Evolutionary conservation across 306 rosid genomes (phyloP).

Genomic region (Pterocarpus santalinus): DNA sequence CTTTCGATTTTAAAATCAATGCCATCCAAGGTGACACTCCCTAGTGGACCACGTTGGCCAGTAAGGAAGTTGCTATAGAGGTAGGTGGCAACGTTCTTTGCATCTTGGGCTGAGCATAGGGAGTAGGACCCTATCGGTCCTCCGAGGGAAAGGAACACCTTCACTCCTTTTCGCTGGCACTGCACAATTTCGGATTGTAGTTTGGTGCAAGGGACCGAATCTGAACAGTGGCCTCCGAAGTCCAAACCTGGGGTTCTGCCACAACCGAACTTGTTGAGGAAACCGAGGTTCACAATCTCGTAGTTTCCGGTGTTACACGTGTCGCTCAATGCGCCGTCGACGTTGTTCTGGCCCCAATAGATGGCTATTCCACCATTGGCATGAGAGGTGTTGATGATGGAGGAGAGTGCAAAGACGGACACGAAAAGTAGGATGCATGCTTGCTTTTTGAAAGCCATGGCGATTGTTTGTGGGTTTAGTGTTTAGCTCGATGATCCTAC

Average conservation of each 20-base stretch:
- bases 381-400: too few relatives aligned
- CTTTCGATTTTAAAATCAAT: slow-evolving; percentile 60
- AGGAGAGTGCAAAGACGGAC: slow-evolving; percentile 4
- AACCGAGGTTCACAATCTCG: slow-evolving; percentile 54
- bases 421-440: not conserved
- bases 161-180: slow-evolving; percentile 56
- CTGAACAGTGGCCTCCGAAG: slow-evolving; percentile 56
- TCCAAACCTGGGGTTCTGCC: slow-evolving; percentile 36
- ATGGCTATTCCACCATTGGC: slow-evolving; percentile 46
- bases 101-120: slow-evolving; percentile 49
- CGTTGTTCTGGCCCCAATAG: slow-evolving; percentile 62
- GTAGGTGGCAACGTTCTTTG: slow-evolving; percentile 42
- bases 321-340: slow-evolving; percentile 51
- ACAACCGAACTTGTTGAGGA: slow-evolving; percentile 54
- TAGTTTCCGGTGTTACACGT: slow-evolving; percentile 63
- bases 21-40: slow-evolving; percentile 61
- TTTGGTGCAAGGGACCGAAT: slow-evolving; percentile 30
- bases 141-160: slow-evolving; percentile 70
- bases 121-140: slow-evolving; percentile 48
- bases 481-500: too few relatives aligned
- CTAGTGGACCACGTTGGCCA: slow-evolving; percentile 53
- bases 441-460: slow-evolving; percentile 18
- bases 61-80: slow-evolving; percentile 60
- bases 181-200: slow-evolving; percentile 31
- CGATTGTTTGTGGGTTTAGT: not conserved